Conservation (phyloP, 768 basidiomycete species). For the Lanmaoa rubissima region DNA sequence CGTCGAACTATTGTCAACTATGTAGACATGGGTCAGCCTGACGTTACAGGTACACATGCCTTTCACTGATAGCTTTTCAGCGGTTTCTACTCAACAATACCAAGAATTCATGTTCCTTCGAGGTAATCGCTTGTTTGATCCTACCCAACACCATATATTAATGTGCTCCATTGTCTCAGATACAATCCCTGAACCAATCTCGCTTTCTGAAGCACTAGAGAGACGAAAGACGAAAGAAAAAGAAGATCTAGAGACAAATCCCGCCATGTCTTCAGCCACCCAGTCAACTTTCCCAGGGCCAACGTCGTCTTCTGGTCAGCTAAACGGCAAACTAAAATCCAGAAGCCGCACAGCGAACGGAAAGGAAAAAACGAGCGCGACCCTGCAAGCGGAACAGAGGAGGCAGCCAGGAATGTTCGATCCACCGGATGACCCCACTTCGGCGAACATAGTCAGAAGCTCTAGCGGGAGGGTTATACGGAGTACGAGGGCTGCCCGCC, state of each 20-base stretch:
- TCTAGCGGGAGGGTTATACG: conserved; percentile 30
- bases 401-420: conserved; percentile 19
- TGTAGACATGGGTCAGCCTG: conserved; percentile 67
- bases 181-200: conserved; percentile 61
- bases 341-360: conserved; percentile 39
- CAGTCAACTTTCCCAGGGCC: conserved; percentile 28
- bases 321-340: conserved; percentile 38
- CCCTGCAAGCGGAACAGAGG: conserved; percentile 26
- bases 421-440: conserved; percentile 19
- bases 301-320: conserved; percentile 14
- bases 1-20: conserved; percentile 62
- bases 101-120: conserved; percentile 72
- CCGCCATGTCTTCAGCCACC: conserved; percentile 43
- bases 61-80: conserved; percentile 35
- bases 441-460: conserved; percentile 26
- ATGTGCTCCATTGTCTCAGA: conserved; percentile 39
- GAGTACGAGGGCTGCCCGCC: conserved; percentile 30
- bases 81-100: conserved; percentile 56
- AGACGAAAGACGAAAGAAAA: conserved; percentile 52
- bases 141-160: neutral
- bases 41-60: neutral
- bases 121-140: conserved; percentile 39
- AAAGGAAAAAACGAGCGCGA: conserved; percentile 31
- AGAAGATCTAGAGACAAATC: conserved; percentile 58
- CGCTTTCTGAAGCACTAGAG: conserved; percentile 58